Percentiles rank a stretch among this genome's conserved stretches.
phyloP scores from a whole-genome alignment of 1,139 yeast species.

The Blastobotrys persicus region DNA sequence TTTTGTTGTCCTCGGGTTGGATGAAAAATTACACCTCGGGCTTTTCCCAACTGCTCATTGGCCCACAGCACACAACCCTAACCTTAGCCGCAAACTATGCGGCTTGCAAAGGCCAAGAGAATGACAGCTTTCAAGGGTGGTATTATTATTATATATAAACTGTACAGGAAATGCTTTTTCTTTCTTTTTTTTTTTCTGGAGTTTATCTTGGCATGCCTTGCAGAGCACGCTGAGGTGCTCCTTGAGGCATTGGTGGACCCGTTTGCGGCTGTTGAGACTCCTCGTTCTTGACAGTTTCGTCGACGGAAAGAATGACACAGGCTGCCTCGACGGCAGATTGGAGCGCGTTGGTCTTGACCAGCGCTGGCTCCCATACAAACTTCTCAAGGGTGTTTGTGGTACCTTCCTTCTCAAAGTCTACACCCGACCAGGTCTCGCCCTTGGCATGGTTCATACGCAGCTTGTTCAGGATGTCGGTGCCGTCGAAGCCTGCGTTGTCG shows the following conservation, averaged over 20 bases:
- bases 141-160: conserved; percentile 8
- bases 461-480: conserved; percentile 85
- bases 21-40: conserved; percentile 3
- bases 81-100: not conserved
- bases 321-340: conserved; percentile 98
- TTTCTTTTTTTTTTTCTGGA: too few species aligned
- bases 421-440: conserved; percentile 89
- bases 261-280: conserved; percentile 46
- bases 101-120: not conserved
- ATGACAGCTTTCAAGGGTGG: too few species aligned
- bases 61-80: not conserved
- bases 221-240: conserved; percentile 28
- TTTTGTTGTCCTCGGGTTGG: not conserved
- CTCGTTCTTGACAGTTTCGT: conserved; percentile 88
- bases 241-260: conserved; percentile 30
- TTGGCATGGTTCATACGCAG: conserved; percentile 92
- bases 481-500: conserved; percentile 97
- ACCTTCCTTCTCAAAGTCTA: conserved; percentile 79
- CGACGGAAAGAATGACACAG: conserved; percentile 83
- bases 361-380: conserved; percentile 97
- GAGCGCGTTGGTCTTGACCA: conserved; percentile 90
- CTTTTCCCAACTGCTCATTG: conserved; percentile 2
- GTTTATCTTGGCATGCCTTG: conserved; percentile 23
- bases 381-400: conserved; percentile 81
- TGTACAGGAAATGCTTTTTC: not conserved